Percentiles rank a stretch among this genome's conserved stretches.
Conservation (phyloP, 164 flowering plant species). For the Liquidambar formosana region DNA sequence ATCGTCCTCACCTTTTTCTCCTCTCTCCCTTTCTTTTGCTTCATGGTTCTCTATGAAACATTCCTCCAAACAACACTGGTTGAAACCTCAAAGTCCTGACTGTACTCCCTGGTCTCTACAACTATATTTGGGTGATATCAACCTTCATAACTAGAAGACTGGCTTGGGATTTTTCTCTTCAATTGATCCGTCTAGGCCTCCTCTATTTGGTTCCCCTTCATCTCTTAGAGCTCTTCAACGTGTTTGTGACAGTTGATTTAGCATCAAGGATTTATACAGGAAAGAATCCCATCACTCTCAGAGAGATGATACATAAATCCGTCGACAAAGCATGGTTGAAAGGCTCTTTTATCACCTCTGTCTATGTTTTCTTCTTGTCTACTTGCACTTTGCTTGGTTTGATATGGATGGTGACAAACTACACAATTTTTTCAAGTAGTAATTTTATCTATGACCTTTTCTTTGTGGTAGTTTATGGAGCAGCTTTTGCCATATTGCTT, state of each 20-base stretch:
- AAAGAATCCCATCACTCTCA: conserved; percentile 2
- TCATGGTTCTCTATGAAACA: neutral
- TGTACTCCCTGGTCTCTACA: neutral
- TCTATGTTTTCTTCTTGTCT: no score
- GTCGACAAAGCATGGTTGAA: no score
- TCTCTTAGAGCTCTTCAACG: conserved; percentile 13
- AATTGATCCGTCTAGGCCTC: conserved; percentile 7
- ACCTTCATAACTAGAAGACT: no score
- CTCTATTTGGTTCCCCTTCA: conserved; percentile 12
- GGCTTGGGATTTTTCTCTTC: neutral
- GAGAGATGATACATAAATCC: no score
- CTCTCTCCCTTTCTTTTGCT: neutral
- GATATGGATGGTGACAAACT: neutral
- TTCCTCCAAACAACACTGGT: neutral
- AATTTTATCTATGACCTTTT: no score
- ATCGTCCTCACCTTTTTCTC: neutral
- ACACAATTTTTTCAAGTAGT: neutral
- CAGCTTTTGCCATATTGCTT: no score
- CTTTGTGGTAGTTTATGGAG: no score
- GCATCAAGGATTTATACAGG: conserved; percentile 14
- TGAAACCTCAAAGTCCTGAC: conserved; percentile 5
- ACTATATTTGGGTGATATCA: neutral
- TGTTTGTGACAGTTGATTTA: neutral
- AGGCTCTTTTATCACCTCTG: no score
- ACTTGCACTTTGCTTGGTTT: no score